A percentile compares a stretch with the other conserved stretches of the same genome.
Conservation (phyloP, 164 flowering plant species). For the Magnolia officinalis region DNA sequence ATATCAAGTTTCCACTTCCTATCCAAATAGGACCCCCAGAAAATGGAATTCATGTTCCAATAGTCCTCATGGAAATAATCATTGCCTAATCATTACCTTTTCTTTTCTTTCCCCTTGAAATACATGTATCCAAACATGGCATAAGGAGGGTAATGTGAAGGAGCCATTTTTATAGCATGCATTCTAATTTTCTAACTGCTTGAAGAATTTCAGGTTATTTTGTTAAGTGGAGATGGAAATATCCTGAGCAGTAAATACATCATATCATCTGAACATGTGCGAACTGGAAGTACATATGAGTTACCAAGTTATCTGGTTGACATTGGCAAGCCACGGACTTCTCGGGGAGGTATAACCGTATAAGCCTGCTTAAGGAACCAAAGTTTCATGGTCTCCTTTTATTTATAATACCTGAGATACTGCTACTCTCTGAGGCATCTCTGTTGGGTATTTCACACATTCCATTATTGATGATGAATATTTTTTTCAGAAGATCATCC, state of each 20-base stretch:
- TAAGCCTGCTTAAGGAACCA: background rate
- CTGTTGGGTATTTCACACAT: background rate
- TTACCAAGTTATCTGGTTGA: slow-evolving; percentile 34
- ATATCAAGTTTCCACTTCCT: no score
- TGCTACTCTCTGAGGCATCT: background rate
- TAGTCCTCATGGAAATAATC: no score
- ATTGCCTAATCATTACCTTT: no score
- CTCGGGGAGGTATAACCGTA: slow-evolving; percentile 19
- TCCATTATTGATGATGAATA: background rate
- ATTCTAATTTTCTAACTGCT: background rate
- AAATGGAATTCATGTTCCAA: no score
- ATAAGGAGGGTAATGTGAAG: background rate
- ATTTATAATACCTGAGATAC: background rate
- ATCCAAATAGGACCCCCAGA: no score
- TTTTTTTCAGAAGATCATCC: background rate
- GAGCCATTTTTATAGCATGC: background rate
- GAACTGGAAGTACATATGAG: slow-evolving; percentile 24
- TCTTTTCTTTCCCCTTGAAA: no score
- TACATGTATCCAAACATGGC: background rate
- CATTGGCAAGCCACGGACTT: slow-evolving; percentile 26
- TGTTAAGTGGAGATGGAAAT: slow-evolving; percentile 33
- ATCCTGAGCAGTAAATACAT: slow-evolving; percentile 28
- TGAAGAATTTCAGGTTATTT: slow-evolving; percentile 27
- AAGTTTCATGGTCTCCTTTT: background rate
- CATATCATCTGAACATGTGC: slow-evolving; percentile 26